These are phyloP conservation scores for Nannizziopsis barbatae DNA, from an alignment of 2,329 filamentous ascomycete species.

Conservation along the genomic window DNA sequence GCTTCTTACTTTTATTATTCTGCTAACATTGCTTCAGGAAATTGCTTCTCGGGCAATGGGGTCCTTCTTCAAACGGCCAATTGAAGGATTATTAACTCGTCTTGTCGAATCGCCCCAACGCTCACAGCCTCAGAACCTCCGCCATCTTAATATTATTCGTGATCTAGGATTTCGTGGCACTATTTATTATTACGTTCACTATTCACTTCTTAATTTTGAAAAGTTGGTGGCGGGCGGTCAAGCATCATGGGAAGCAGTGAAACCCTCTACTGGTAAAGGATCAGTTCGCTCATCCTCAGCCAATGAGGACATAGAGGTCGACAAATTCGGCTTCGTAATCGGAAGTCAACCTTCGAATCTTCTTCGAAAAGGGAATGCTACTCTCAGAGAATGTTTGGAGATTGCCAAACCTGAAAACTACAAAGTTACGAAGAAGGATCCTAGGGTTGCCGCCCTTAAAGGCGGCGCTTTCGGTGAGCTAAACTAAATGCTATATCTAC, in stretches of 20 bases:
- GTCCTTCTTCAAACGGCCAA: slow-evolving; percentile 42
- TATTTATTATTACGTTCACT: slow-evolving; percentile 44
- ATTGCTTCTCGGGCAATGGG: slow-evolving; percentile 38
- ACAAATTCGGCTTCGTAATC: slow-evolving; percentile 40
- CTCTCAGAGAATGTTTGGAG: slow-evolving; percentile 33
- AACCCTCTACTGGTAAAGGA: slow-evolving; percentile 23
- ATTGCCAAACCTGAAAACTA: slow-evolving; percentile 27
- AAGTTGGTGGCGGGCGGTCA: slow-evolving; percentile 42
- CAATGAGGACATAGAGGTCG: slow-evolving; percentile 28
- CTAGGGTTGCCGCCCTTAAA: slow-evolving; percentile 20
- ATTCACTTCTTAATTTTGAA: slow-evolving; percentile 43
- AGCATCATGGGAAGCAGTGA: slow-evolving; percentile 45
- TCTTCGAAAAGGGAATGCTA: slow-evolving; percentile 33
- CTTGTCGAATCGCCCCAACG: slow-evolving; percentile 47
- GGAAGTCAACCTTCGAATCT: slow-evolving; percentile 26
- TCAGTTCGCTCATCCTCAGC: slow-evolving; percentile 21
- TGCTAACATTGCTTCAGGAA: slow-evolving; percentile 20
- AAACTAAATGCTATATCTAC: not conserved
- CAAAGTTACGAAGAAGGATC: slow-evolving; percentile 27
- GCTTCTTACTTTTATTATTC: slow-evolving; percentile 4
- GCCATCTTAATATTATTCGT: slow-evolving; percentile 46
- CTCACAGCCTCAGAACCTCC: slow-evolving; percentile 48
- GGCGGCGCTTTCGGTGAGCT: slow-evolving; percentile 27
- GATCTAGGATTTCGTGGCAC: slow-evolving; percentile 42
- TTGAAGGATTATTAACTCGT: slow-evolving; percentile 43